Base-by-base conservation (phyloP, 306 rosid genomes). In the Abrus pulchellus region DNA sequence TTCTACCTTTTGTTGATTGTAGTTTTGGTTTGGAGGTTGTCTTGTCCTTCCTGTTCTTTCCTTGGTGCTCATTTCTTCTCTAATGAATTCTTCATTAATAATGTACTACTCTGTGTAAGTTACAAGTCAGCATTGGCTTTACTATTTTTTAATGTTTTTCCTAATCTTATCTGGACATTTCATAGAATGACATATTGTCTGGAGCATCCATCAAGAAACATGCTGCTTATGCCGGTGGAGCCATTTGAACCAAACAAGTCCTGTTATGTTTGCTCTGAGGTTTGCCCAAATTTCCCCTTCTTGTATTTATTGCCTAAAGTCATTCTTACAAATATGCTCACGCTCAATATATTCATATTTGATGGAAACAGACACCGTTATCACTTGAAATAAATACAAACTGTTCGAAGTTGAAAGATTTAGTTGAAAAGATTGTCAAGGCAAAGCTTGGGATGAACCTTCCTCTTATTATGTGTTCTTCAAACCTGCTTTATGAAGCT, bases 261-360 rank as follows among this genome's bases (percentile, higher is more conserved):
- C 33, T 96, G 99, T 83, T 96, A 96, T 81, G 99, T 96, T 80
- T 96, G 99, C 83, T 96, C 99, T 5, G 99, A 93, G 97, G 99
- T 88, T 78, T 75, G 71, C 12, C 45, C 5, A 59, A 38, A 79
- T 34, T 20, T 54, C 29, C 64, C 43, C 4, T 75, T 48, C 33
- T 73, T 33, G 67, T 34, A n/a, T 67, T 40, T 30, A 10, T 33
- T 53, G 13, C 86, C 34, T 45, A 3, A 27, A 64, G 38, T 36
- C 45, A 59, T 52, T 74, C 47, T 52, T 81, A 56, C 29, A 9
- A 60, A 67, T 48, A 13, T 75, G 32, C 57, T 84, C n/a, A 41
- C 43, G 2, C 71, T 47, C 48, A 55, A 36, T 79, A 79, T 81
- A 32, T 69, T 82, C 0, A 54, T 72, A 33, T 79, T 43, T 67